Percentiles rank a stretch among this genome's conserved stretches.
Conservation (phyloP, 106 monocot species). For the Allium fistulosum region DNA sequence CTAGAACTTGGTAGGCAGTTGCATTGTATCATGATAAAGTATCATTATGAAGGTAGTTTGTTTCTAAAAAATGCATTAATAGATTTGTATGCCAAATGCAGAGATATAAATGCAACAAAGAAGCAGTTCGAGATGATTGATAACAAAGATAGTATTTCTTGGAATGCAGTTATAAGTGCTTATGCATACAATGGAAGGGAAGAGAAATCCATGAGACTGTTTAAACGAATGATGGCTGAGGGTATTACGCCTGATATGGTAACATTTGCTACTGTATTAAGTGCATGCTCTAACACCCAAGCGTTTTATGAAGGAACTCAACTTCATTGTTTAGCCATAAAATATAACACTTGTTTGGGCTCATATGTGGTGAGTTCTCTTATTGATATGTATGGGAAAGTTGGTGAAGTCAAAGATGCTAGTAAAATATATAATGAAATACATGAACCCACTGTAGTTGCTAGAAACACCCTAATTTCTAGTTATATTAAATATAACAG, state of each 20-base stretch:
- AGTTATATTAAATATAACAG: conserved; percentile 41
- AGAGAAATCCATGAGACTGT: conserved; percentile 34
- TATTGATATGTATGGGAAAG: conserved; percentile 54
- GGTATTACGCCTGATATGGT: conserved; percentile 33
- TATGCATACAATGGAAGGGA: conserved; percentile 22
- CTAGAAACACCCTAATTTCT: conserved; percentile 52
- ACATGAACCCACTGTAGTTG: conserved; percentile 31
- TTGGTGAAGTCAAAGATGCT: conserved; percentile 35
- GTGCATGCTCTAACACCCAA: conserved; percentile 30
- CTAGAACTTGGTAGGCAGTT: conserved; percentile 42
- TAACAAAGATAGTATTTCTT: conserved; percentile 42
- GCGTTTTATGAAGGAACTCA: conserved; percentile 41
- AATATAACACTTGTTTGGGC: conserved; percentile 24
- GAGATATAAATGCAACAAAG: conserved; percentile 38
- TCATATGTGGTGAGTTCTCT: conserved; percentile 60
- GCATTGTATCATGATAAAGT: conserved; percentile 44
- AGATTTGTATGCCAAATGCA: conserved; percentile 66
- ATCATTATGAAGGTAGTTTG: conserved; percentile 16
- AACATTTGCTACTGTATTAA: conserved; percentile 37
- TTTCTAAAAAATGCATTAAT: conserved; percentile 45
- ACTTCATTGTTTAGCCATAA: conserved; percentile 56
- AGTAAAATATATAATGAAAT: conserved; percentile 26
- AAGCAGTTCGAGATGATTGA: conserved; percentile 34
- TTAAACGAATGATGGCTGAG: conserved; percentile 34
- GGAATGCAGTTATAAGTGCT: conserved; percentile 65